Percentiles rank a stretch among this genome's conserved stretches.
Conservation (phyloP, 1,284 basidiomycete species). For the Ustilago curta region DNA sequence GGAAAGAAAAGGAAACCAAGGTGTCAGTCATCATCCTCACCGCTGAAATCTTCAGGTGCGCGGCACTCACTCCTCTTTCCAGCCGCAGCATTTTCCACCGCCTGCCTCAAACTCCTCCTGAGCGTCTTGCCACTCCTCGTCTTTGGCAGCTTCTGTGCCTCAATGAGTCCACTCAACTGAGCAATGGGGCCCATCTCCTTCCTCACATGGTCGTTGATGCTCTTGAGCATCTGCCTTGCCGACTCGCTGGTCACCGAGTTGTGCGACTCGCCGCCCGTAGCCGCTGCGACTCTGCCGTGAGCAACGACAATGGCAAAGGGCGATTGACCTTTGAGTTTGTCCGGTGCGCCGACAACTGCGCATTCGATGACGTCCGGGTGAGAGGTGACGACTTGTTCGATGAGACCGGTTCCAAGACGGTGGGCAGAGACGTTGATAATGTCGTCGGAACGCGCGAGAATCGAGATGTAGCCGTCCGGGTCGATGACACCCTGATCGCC, state of each 20-base stretch:
- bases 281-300: conserved; percentile 29
- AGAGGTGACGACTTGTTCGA: conserved; percentile 59
- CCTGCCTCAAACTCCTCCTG: conserved; percentile 47
- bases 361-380: conserved; percentile 59
- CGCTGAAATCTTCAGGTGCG: no score
- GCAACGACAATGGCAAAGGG: conserved; percentile 65
- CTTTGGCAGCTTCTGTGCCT: conserved; percentile 62
- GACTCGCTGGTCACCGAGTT: conserved; percentile 29
- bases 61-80: conserved; percentile 45
- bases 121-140: conserved; percentile 65
- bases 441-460: conserved; percentile 62
- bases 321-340: conserved; percentile 64
- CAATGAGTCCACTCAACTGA: conserved; percentile 50
- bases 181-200: conserved; percentile 65
- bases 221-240: conserved; percentile 52
- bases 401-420: conserved; percentile 60
- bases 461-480: conserved; percentile 62
- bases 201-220: conserved; percentile 60
- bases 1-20: neutral
- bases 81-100: conserved; percentile 58
- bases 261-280: conserved; percentile 25
- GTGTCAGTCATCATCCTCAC: neutral
- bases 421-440: conserved; percentile 65
- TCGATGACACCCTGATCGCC: conserved; percentile 64
- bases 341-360: conserved; percentile 66